Evolutionary conservation across 495 filamentous ascomycete species (phyloP), one percentile per base, ranked within the genome.

Genomic region (Penicillium atrosanguineum): DNA sequence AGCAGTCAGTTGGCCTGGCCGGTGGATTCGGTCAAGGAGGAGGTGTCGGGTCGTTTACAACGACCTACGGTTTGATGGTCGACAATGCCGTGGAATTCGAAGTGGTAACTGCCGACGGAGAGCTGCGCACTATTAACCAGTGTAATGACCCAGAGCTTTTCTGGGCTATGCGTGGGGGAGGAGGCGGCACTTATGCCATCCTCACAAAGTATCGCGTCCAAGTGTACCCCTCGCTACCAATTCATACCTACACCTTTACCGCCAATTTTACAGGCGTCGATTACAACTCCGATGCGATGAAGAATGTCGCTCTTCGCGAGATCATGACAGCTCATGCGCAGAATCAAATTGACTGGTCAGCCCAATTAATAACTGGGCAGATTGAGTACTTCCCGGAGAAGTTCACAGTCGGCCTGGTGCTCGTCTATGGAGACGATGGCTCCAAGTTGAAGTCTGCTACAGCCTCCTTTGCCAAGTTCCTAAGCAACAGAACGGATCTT

Each of bases 121-220:
- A 61, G 20, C 63, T 74, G 7, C 57, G 64, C 0, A 75, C 67
- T 0, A 77, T 76, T 20, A 76, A 76, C 50, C 51, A 68, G 3
- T 59, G 62, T n/a, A 63, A 67, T 42, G 77, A 83, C 53, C 52
- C 78, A 0, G 80, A 84, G 21, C 76, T 82, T 15, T 84, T 82
- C 69, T 83, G 73, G 49, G 70, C 69, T 12, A 57, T 74, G 43
- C 66, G 72, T 8, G 73, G 73, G n/a, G 72, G 71, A 18, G 69
- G 69, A 23, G 64, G 64, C 7, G 63, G 63, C 37, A 59, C 64
- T 0, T 70, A 42, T 29, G 64, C 56, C 11, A 40, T 69, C 18
- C 49, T 69, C 3, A 62, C 50, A 1, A 61, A 53, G 16, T 64
- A 64, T 50, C 58, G 58, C 25, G 29, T 61, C 16, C 55, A 60